phyloP scores from a whole-genome alignment of 331 rosid species.

The Quercus lobata region DNA sequence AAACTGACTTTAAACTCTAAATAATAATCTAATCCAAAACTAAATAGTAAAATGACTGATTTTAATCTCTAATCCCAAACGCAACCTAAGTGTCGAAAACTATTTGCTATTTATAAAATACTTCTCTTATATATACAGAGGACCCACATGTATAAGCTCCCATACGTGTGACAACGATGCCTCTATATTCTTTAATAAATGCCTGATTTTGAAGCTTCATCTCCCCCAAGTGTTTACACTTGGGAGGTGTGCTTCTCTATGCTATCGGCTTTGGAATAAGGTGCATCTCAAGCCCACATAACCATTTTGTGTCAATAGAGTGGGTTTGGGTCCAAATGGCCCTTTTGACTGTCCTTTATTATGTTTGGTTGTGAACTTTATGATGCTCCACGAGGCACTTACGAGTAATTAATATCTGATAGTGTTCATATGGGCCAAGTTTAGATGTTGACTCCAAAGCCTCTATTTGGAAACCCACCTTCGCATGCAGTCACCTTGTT shows the following conservation, averaged over 20 bases:
- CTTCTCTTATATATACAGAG: too few species aligned
- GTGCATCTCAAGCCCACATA: neutral
- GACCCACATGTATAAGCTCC: too few species aligned
- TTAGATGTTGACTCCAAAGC: too few species aligned
- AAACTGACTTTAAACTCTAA: too few species aligned
- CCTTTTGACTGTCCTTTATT: neutral
- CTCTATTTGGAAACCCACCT: neutral
- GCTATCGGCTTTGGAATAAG: neutral
- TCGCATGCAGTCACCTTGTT: neutral
- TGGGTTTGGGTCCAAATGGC: neutral
- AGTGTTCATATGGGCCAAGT: neutral
- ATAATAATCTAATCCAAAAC: too few species aligned
- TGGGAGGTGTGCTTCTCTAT: neutral
- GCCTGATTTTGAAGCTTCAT: neutral
- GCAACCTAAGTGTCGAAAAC: too few species aligned
- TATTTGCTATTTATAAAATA: too few species aligned
- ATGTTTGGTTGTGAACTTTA: neutral
- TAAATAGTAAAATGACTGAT: too few species aligned
- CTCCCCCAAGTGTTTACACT: neutral
- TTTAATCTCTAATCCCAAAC: too few species aligned
- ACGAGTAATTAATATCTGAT: neutral
- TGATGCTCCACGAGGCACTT: neutral
- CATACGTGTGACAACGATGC: too few species aligned
- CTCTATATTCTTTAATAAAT: neutral
- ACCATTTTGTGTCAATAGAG: neutral